Base-by-base conservation (phyloP, 495 filamentous ascomycete genomes). In the Podospora pseudocomata region DNA sequence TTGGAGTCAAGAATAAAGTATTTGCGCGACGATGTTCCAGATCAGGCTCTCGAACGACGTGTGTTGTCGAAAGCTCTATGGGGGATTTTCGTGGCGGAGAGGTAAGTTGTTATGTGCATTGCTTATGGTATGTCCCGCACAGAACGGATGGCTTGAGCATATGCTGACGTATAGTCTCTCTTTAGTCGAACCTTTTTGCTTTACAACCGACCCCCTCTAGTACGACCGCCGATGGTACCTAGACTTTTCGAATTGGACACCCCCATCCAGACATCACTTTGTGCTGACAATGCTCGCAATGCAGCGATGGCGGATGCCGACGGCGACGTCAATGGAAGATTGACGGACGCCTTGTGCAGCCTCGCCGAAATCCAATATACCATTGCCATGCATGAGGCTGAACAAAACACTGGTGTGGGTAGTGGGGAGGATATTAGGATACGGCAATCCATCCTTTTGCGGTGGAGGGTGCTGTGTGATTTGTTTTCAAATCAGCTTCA, bases 51-150 rank as follows among this genome's bases (percentile, higher is more conserved):
- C 15, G 30, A 63, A 11, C 18, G 61, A 19, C 18, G 30, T 19
- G 18, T 28, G 27, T 28, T 61, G 5, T 61, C 59, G 15, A 27
- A 11, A 32, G 32, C 15, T 44, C 19, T 63, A 13, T 63, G 61
- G 61, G 61, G 61, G 9, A n/a, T 63, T 1, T 63, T 63, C 49
- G 18, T 63, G 2, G 28, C 34, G 18, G 61, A 63, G 9, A 63
- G 27, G 61, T 63, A 44, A 44, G 61, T 20, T 4, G 5, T 49
- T 5, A 2, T 49, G 4, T 32, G 20, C 32, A 28, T 32, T 26
- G 5, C 18, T 61, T 2, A 2, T 4, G 20, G 23, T 28, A 11
- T 32, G 16, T 28, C 6, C 59, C 6, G 2, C 9, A 30, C 16
- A 7, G 11, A 26, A 18, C 9, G 16, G 4, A 4, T 13, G 13